These are phyloP conservation scores for Oryza australiensis DNA, from an alignment of 176 grass and related monocot genomes.

Conservation along the genomic window DNA sequence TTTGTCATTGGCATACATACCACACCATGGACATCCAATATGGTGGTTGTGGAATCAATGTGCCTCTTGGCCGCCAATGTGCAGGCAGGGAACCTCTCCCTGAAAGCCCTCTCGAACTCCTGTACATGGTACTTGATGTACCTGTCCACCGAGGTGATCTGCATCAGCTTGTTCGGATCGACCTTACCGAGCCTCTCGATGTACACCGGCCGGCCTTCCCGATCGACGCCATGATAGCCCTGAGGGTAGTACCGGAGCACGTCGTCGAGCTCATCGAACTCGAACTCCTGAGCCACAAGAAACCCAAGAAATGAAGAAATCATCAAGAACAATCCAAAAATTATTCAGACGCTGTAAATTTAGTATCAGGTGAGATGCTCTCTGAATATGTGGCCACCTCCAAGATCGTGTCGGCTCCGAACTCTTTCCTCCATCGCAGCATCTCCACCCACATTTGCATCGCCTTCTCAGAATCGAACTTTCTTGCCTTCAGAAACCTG, in stretches of 20 bases:
- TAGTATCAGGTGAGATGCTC: neutral
- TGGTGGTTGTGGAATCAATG: slow-evolving; percentile 65
- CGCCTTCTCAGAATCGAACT: slow-evolving; percentile 72
- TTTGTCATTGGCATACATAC: slow-evolving; percentile 42
- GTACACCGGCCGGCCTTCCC: slow-evolving; percentile 62
- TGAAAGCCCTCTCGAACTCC: slow-evolving; percentile 70
- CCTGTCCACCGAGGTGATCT: slow-evolving; percentile 58
- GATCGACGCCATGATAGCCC: slow-evolving; percentile 64
- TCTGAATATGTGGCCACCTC: slow-evolving; percentile 43
- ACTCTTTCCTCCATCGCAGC: slow-evolving; percentile 84
- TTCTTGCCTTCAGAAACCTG: slow-evolving; percentile 90
- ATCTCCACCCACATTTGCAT: slow-evolving; percentile 91
- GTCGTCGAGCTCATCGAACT: slow-evolving; percentile 52
- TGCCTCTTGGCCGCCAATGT: slow-evolving; percentile 66
- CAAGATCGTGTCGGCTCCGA: slow-evolving; percentile 74
- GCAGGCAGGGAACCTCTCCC: slow-evolving; percentile 70
- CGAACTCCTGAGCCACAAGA: slow-evolving; percentile 47
- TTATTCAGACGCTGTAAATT: neutral
- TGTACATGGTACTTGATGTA: slow-evolving; percentile 79
- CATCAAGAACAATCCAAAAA: slow-evolving; percentile 8
- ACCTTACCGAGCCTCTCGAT: slow-evolving; percentile 65
- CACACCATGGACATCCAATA: slow-evolving; percentile 74
- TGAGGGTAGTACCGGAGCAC: slow-evolving; percentile 67
- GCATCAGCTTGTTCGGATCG: slow-evolving; percentile 62
- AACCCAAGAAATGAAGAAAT: neutral